Conservation (phyloP, 2,329 filamentous ascomycete species). For the Diplodia sapinea region DNA sequence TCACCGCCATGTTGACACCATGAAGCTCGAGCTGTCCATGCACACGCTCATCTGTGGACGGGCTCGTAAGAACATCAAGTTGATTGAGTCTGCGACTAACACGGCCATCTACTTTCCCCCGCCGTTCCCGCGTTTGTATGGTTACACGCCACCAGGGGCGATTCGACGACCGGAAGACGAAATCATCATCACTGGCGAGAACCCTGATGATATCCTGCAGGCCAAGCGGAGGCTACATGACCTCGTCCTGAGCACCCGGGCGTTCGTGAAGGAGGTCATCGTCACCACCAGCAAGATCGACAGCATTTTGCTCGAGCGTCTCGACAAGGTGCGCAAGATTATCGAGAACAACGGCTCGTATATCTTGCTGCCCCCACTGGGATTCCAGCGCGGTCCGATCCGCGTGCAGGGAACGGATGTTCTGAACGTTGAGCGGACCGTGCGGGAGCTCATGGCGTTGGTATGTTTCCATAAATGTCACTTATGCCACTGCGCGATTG, state of each 20-base stretch:
- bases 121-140: constrained; percentile 88
- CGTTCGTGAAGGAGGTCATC: constrained; percentile 83
- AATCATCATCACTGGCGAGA: constrained; percentile 94
- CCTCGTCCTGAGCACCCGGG: constrained; percentile 77
- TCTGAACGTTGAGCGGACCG: constrained; percentile 90
- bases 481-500: constrained; percentile 34
- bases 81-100: constrained; percentile 93
- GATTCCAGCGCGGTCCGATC: constrained; percentile 81
- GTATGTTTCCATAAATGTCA: constrained; percentile 58
- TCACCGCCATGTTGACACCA: constrained; percentile 74
- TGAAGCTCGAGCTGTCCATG: constrained; percentile 82
- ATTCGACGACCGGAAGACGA: constrained; percentile 83
- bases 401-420: constrained; percentile 93
- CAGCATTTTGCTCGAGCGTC: constrained; percentile 84
- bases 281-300: constrained; percentile 93
- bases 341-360: constrained; percentile 96
- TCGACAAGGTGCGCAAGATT: constrained; percentile 97
- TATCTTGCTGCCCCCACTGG: constrained; percentile 87
- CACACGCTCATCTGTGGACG: constrained; percentile 93
- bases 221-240: constrained; percentile 94
- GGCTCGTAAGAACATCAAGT: constrained; percentile 95
- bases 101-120: constrained; percentile 98
- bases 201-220: constrained; percentile 78
- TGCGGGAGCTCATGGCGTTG: constrained; percentile 93
- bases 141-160: constrained; percentile 84